Base-by-base conservation (phyloP, 345 rosid species). In the Populus deltoides region DNA sequence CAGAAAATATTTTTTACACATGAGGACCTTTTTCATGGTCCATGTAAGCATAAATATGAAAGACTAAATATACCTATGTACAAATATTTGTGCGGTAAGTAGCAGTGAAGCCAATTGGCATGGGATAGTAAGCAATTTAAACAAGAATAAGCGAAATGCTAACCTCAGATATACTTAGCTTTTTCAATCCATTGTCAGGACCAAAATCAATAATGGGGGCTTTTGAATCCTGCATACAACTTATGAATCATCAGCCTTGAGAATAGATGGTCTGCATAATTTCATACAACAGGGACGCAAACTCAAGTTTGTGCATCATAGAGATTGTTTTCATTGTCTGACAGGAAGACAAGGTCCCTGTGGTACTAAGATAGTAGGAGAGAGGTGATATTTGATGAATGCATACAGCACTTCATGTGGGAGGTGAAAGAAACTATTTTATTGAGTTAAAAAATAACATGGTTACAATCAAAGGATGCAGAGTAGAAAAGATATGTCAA, bases 121-220 rank as follows among this genome's bases (percentile, higher is more conserved):
- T 18, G 27, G 33, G 41, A 51, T 6, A 65, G 8, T 24, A 75
- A 74, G 51, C 24, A 53, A 72, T 59, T 72, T 65, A 70, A 73
- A 71, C 70, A 59, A 73, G 70, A 72, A 41, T 45, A 69, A 71
- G 66, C n/a, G 39, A 78, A 76, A 80, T 39, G 59, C 87, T 86
- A 75, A 95, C 99, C 98, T 96, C 97, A 41, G 89, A 81, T 83
- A 90, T 78, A 62, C 81, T 89, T 73, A 93, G 85, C 76, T 66
- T 85, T 85, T 83, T 90, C 74, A 61, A 59, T 73, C 89, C 94
- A 82, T 70, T 79, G 77, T 86, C 87, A 78, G 86, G 87, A 80
- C 99, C 99, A 89, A 93, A 93, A 86, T 91, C 90, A 84, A 93
- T 90, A 51, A 73, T 71, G 55, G 93, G 84, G 67, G 73, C 75